Base-by-base conservation (phyloP, 2,329 filamentous ascomycete species). In the Ophiostoma novo-ulmi region DNA sequence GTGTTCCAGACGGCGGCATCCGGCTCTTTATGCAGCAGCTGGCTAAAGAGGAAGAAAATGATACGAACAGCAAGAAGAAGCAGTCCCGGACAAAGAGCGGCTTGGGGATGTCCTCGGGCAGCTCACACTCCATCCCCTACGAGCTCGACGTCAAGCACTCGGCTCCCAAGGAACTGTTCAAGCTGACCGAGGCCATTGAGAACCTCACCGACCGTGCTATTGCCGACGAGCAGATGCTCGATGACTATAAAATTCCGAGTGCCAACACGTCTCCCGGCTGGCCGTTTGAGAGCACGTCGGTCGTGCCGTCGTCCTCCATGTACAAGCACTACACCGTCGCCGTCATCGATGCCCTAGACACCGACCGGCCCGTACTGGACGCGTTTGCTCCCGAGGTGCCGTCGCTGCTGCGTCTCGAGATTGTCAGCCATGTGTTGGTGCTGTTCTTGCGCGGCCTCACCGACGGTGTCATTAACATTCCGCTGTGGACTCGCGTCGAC, bases 81-180 rank as follows among this genome's bases (percentile, higher is more conserved):
- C 58, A 36, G 58, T 10, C 52, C 20, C 20, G 11, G 52, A n/a
- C 52, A 55, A 26, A 55, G 52, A 8, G n/a, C n/a, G 52, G 52
- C n/a, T 20, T 55, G 20, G 58, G 58, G 1, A 35, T 14, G 26
- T 38, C 14, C 26, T 10, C 4, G 5, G 10, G 11, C 5, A 26
- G 0, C 84, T 83, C 1, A 13, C 63, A 20, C 38, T 81, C 82
- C 73, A 89, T 86, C 72, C 83, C 81, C 66, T 86, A 84, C 75
- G 84, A 82, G 76, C 84, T 80, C 55, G 87, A 85, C 72, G 85
- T 92, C 73, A 88, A 88, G 77, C 89, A 90, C 77, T 94, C 93
- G 13, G 93, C 93, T 1, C 94, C 95, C 0, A 89, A 91, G 72
- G 94, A 97, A 79, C 84, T 98, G 10, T 96, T 97, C 80, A 89